Percentiles rank a stretch among this genome's conserved stretches.
These are phyloP conservation scores for Eucalyptus regnans DNA, from an alignment of 345 rosid genomes.

Conservation along the genomic window DNA sequence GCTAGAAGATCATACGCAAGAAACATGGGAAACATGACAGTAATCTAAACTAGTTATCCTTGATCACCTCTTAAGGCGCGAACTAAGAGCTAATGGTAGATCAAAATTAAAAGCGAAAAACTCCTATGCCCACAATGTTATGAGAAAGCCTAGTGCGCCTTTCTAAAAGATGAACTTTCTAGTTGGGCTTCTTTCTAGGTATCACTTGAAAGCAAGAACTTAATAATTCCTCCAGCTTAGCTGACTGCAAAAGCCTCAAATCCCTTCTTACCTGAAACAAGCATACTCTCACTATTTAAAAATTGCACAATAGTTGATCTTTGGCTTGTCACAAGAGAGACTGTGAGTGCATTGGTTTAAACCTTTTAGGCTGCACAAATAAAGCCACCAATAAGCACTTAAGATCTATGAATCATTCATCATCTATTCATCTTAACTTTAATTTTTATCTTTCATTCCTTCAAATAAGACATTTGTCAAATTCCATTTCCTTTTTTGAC, in stretches of 20 bases:
- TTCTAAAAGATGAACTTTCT: conserved; percentile 66
- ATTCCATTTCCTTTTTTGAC: background rate
- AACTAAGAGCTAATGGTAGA: background rate
- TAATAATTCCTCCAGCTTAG: conserved; percentile 48
- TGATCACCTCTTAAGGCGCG: background rate
- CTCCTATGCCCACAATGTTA: background rate
- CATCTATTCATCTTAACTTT: background rate
- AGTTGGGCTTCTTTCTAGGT: conserved; percentile 41
- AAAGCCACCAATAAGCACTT: background rate
- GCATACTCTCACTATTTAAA: background rate
- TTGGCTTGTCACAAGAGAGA: background rate
- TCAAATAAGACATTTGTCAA: background rate
- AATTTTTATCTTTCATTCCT: background rate
- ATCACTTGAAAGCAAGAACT: conserved; percentile 59
- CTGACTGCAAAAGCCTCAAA: conserved; percentile 58
- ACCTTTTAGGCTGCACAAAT: background rate
- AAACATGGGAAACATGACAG: background rate
- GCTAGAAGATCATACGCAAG: background rate
- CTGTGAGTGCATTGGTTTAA: background rate
- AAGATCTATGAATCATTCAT: background rate
- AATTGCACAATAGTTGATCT: background rate
- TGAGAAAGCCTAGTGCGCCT: conserved; percentile 17
- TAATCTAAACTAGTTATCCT: background rate
- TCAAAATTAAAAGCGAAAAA: background rate
- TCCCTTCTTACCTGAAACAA: conserved; percentile 63